Evolutionary conservation across 306 rosid genomes (phyloP), one percentile per base, ranked within the genome.

Genomic region (Acmispon strigosus): DNA sequence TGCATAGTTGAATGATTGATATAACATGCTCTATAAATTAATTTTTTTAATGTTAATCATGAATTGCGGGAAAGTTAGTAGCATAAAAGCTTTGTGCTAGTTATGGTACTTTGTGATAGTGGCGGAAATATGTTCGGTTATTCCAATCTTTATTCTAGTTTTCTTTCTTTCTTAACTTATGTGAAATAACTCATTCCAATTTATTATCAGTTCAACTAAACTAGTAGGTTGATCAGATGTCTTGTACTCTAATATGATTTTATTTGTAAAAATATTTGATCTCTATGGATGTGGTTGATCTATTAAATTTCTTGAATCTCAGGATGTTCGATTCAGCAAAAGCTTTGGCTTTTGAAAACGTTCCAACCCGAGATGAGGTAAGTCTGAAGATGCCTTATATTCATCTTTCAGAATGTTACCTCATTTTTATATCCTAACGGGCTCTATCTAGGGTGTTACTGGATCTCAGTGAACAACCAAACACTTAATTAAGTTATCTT

Each of bases 261-360:
- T 42, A 41, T 70, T 24, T 24, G 29, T 70, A 24, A 70, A 27
- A 15, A 41, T 43, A 42, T 43, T 14, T 14, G 17, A 17, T 42
- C 34, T 55, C 51, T 39, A 15, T 44, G 34, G 8, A 47, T 32
- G 39, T 18, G 45, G 63, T 59, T 72, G 59, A 58, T 47, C 16
- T 20, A 10, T 44, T 44, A 53, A n/a, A 45, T 64, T 72, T 59
- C 41, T 4, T 59, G 56, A 41, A 45, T 47, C 60, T 47, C 76
- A 72, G 76, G 27, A 34, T 72, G 20, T 59, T 13, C 19, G 76
- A 72, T 72, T 72, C 76, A 13, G 76, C 76, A 32, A 72, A 72
- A 48, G 76, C 69, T 59, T 48, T 72, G 69, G 76, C 60, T 59
- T 72, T 72, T 14, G 76, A 72, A 59, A 72, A 59, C 48, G 60